Base-by-base conservation (phyloP, 257 asterid genomes). In the Paulownia fortunei region DNA sequence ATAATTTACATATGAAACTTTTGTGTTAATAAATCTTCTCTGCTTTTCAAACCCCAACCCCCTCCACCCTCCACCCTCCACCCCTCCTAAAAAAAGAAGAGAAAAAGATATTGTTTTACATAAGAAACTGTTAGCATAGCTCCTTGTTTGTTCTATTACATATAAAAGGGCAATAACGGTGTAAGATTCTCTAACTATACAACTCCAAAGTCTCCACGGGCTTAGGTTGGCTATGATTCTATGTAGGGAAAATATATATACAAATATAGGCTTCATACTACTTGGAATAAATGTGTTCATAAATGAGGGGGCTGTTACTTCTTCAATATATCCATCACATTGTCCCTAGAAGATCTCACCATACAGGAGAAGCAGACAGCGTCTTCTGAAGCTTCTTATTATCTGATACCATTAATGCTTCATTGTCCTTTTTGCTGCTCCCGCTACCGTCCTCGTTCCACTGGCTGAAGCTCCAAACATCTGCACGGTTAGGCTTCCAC, bases 401-500 rank as follows among this genome's bases (percentile, higher is more conserved):
- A 6, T 82, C 71, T 37, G 89, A 69, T 15, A 61, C 52, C 8
- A 73, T 62, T 51, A 69, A 7, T 2, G 69, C 58, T 52, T 81
- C 72, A 27, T 51, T 12, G 19, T 61, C 72, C 18, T 84, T 58
- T 3, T 75, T 62, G 47, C 16, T 61, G 15, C n/a, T n/a, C 64
- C 79, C 39, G 1, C 51, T 59, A 11, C 44, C 60, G 2, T 73
- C 83, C 47, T 54, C 1, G 85, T 16, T 82, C 79, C 77, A 5
- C 54, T 18, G 46, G 68, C 80, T 1, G 67, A 72, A 18, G 55
- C 81, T 68, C 81, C 92, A 2, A 82, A 66, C 67, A 86, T 83
- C 73, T 86, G 91, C 49, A 86, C 91, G 2, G 81, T 76, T 61
- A 89, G 78, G 82, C 91, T 89, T 79, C 96, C 96, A 61, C 94